Evolutionary conservation across 768 basidiomycete species (phyloP).

Genomic region (Lyophyllum decastes): DNA sequence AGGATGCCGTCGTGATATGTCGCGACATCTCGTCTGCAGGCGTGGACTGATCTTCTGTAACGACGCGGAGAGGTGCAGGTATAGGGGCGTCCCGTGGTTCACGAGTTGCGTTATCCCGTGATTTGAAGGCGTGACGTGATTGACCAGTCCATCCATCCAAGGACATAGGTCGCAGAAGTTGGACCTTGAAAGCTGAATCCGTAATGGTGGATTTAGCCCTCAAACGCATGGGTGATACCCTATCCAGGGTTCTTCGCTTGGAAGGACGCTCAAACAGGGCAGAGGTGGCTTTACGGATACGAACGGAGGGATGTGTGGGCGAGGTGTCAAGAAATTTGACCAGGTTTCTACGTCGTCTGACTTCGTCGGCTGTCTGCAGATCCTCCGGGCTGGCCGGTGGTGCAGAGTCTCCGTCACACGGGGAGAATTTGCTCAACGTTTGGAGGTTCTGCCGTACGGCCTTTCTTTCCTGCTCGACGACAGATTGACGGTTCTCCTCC

Average conservation of each 20-base stretch:
- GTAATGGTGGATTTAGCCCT: constrained; percentile 26
- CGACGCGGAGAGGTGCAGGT: not conserved
- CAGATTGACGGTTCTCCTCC: constrained; percentile 45
- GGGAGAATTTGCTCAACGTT: constrained; percentile 21
- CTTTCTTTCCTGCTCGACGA: constrained; percentile 37
- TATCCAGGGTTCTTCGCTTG: constrained; percentile 36
- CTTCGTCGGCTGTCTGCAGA: constrained; percentile 24
- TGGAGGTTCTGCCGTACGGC: constrained; percentile 35
- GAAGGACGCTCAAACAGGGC: constrained; percentile 26
- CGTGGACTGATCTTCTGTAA: constrained; percentile 5
- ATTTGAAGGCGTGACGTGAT: not conserved
- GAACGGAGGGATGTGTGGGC: constrained; percentile 31
- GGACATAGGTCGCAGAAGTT: constrained; percentile 15
- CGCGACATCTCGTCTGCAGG: constrained; percentile 3
- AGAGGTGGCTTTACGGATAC: constrained; percentile 25
- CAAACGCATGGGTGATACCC: constrained; percentile 33
- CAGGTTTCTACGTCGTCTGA: constrained; percentile 34
- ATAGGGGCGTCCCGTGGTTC: not conserved
- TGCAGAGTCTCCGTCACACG: constrained; percentile 13
- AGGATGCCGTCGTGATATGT: constrained; percentile 1
- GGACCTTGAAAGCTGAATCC: not conserved
- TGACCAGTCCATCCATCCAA: constrained; percentile 11
- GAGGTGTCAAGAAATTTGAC: constrained; percentile 37
- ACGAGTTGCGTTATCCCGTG: not conserved
- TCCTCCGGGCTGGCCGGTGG: constrained; percentile 1